phyloP scores from a whole-genome alignment of 305 asterid genomes.

The Petunia hybrid region DNA sequence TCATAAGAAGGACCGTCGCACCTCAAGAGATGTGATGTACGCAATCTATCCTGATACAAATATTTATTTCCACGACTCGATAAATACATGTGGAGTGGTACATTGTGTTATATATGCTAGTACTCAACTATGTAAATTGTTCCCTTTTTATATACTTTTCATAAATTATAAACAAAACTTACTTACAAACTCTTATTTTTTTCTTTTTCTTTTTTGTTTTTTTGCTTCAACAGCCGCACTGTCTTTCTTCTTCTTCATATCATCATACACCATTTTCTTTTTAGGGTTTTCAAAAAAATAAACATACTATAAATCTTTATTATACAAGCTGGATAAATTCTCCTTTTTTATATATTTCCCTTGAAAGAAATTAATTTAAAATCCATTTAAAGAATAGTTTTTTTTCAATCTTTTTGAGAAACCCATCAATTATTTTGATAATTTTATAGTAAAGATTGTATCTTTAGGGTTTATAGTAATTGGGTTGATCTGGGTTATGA shows the following conservation, averaged over 20 bases:
- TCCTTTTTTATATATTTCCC: constrained; percentile 40
- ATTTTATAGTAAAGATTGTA: constrained; percentile 7
- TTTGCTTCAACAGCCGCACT: constrained; percentile 42
- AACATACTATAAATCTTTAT: no score
- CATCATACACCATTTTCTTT: constrained; percentile 34
- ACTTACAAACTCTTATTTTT: constrained; percentile 29
- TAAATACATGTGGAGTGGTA: no score
- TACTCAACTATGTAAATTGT: neutral
- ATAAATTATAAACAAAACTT: no score
- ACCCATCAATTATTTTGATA: neutral
- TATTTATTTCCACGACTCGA: no score
- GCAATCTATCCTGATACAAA: no score
- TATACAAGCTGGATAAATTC: constrained; percentile 67
- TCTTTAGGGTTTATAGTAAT: neutral
- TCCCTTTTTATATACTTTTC: no score
- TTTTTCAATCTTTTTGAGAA: neutral
- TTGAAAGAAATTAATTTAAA: neutral
- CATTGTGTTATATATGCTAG: no score
- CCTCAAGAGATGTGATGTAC: no score
- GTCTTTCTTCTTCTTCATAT: constrained; percentile 23
- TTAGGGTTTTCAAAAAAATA: constrained; percentile 1
- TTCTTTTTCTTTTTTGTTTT: constrained; percentile 37
- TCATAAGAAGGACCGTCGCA: no score
- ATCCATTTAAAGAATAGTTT: no score
- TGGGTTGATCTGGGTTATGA: constrained; percentile 80